Evolutionary conservation across 2,329 filamentous ascomycete species (phyloP).

Genomic region (Phialophora macrospora): DNA sequence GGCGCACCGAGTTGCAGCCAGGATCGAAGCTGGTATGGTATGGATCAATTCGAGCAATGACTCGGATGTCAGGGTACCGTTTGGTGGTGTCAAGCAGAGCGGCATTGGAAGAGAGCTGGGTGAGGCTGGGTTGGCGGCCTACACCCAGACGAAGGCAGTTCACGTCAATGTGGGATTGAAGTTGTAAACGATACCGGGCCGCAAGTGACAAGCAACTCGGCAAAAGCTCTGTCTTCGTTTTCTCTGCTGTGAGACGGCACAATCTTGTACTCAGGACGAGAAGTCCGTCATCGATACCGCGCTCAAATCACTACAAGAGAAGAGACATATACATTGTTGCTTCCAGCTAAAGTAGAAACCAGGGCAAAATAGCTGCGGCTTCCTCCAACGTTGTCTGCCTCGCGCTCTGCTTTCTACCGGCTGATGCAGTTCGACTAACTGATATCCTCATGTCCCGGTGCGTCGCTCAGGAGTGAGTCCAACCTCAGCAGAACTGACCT

Average conservation of each 20-base stretch:
- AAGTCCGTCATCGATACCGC: not conserved
- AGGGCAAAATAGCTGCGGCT: not conserved
- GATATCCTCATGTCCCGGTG: not conserved
- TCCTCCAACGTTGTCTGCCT: not conserved
- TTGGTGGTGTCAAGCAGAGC: slow-evolving; percentile 54
- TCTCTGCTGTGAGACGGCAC: not conserved
- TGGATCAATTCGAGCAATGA: slow-evolving; percentile 54
- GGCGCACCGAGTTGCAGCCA: slow-evolving; percentile 49
- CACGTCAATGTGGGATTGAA: slow-evolving; percentile 49
- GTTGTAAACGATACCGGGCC: slow-evolving; percentile 35
- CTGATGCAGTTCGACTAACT: not conserved
- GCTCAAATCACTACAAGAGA: not conserved
- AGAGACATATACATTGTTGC: not conserved
- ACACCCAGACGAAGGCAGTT: slow-evolving; percentile 48
- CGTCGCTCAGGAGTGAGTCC: not conserved
- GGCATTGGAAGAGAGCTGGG: slow-evolving; percentile 58
- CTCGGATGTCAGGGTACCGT: slow-evolving; percentile 49
- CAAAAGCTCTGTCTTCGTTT: not conserved
- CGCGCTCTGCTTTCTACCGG: not conserved
- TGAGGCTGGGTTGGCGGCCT: slow-evolving; percentile 49
- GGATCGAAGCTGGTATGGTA: slow-evolving; percentile 54
- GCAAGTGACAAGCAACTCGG: not conserved
- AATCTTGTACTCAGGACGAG: not conserved
- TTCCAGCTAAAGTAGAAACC: not conserved
- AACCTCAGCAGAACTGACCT: not conserved